phyloP scores from a whole-genome alignment of 345 rosid species.

The Angophora floribunda region DNA sequence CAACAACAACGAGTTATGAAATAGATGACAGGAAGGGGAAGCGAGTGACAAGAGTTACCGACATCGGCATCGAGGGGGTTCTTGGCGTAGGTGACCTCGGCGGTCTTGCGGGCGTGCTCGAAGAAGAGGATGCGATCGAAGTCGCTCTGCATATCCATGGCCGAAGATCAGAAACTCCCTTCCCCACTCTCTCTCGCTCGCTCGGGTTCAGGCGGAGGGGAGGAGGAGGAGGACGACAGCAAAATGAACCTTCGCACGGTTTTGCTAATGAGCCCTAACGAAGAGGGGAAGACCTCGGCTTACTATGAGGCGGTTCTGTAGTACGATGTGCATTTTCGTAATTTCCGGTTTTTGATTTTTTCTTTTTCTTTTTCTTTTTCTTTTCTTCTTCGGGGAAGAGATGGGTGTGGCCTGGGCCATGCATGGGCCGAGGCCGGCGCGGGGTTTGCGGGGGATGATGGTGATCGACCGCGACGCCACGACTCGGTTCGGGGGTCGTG shows the following conservation, averaged over 20 bases:
- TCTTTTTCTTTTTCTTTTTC: neutral
- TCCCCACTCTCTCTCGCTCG: neutral
- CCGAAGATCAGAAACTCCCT: neutral
- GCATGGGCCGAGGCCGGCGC: neutral
- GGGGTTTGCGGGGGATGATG: neutral
- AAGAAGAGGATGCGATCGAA: constrained; percentile 62
- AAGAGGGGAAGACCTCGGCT: neutral
- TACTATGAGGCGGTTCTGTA: neutral
- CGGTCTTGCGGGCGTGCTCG: constrained; percentile 71
- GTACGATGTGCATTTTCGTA: neutral
- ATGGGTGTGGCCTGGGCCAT: neutral
- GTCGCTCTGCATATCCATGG: constrained; percentile 62
- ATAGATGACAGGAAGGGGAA: neutral
- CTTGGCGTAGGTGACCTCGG: constrained; percentile 48
- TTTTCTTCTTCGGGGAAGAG: neutral
- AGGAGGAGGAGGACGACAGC: neutral
- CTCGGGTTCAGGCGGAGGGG: neutral
- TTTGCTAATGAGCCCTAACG: neutral
- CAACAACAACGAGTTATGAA: too few species aligned
- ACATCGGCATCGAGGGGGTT: constrained; percentile 82
- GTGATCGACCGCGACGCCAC: neutral
- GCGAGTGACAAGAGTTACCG: neutral
- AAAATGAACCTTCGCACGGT: neutral
- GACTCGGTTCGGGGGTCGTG: neutral
- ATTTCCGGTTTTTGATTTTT: neutral